Conservation (phyloP, 495 filamentous ascomycete species). For the Aspergillus nanangensis region DNA sequence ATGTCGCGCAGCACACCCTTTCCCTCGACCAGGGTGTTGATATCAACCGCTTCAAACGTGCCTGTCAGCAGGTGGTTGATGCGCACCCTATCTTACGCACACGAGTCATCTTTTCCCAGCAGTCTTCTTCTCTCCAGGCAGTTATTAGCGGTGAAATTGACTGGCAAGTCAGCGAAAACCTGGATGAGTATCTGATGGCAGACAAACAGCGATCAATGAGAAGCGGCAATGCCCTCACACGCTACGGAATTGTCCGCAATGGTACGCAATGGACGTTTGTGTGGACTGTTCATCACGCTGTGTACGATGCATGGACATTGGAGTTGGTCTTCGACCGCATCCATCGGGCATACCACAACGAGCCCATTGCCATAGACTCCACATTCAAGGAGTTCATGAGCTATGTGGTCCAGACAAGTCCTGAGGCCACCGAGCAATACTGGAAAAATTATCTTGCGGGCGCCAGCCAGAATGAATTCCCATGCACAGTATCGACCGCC, state of each 20-base stretch:
- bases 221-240: slow-evolving; percentile 39
- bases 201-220: slow-evolving; percentile 36
- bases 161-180: slow-evolving; percentile 3
- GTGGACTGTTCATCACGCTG: slow-evolving; percentile 27
- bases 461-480: slow-evolving; percentile 42
- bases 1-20: slow-evolving; percentile 29
- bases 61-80: slow-evolving; percentile 31
- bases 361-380: background rate
- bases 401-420: slow-evolving; percentile 17
- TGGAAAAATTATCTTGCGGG: slow-evolving; percentile 36
- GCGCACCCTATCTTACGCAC: slow-evolving; percentile 37
- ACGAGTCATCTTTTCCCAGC: slow-evolving; percentile 24
- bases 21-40: slow-evolving; percentile 21
- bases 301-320: slow-evolving; percentile 27
- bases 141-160: slow-evolving; percentile 3
- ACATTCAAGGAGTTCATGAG: slow-evolving; percentile 22
- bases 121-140: slow-evolving; percentile 3
- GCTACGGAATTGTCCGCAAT: slow-evolving; percentile 33
- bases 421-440: slow-evolving; percentile 15
- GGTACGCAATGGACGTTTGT: slow-evolving; percentile 13
- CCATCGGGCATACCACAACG: slow-evolving; percentile 5
- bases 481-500: slow-evolving; percentile 11
- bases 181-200: slow-evolving; percentile 23
- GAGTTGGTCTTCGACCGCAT: slow-evolving; percentile 8
- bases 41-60: slow-evolving; percentile 26